Percentiles rank a stretch among this genome's conserved stretches.
phyloP scores from a whole-genome alignment of 176 grass and related monocot genomes.

The Zizania latifolia region DNA sequence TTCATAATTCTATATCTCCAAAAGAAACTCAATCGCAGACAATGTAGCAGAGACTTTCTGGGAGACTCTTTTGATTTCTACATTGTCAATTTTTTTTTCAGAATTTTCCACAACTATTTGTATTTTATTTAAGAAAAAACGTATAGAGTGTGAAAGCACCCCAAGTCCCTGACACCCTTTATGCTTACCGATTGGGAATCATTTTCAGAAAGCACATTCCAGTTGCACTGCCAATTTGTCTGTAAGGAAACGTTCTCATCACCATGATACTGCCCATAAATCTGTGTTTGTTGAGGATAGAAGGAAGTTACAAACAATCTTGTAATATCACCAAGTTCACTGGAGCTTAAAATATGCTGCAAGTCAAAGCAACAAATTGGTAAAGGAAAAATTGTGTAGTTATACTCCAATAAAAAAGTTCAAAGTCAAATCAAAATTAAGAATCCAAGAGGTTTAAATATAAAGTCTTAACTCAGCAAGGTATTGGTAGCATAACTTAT shows the following conservation, averaged over 20 bases:
- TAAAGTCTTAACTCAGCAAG: not conserved
- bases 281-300: conserved; percentile 34
- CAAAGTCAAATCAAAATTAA: not conserved
- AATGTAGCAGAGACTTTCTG: no score
- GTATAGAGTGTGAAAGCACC: no score
- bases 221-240: conserved; percentile 33
- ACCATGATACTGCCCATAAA: conserved; percentile 24
- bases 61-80: no score
- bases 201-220: conserved; percentile 22
- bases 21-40: no score
- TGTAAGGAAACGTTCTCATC: conserved; percentile 36
- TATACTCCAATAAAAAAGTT: not conserved
- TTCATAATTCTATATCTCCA: not conserved
- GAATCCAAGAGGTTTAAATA: not conserved
- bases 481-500: not conserved
- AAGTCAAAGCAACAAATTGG: conserved; percentile 5
- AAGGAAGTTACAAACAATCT: conserved; percentile 38
- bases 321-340: conserved; percentile 22
- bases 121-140: no score
- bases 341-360: conserved; percentile 43
- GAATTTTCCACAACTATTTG: no score
- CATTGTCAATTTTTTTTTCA: no score
- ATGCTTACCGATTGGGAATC: not conserved
- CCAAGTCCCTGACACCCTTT: no score
- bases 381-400: not conserved